Evolutionary conservation across 139 green algal genomes (phyloP).

Genomic region (Deuterostichococcus epilithicus): DNA sequence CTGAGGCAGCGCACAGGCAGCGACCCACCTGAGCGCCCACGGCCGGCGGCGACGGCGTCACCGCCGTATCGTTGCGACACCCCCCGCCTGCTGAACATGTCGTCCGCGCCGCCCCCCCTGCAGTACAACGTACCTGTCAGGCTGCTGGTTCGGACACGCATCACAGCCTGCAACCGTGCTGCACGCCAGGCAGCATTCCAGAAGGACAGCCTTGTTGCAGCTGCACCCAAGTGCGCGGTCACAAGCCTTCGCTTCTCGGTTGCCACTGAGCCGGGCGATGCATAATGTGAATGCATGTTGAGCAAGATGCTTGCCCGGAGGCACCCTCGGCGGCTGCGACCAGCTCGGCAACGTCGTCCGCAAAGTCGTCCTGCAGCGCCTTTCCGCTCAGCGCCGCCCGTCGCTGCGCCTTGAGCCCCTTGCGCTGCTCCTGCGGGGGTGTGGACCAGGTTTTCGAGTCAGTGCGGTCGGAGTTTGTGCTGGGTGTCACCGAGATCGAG

Average conservation of each 20-base stretch:
- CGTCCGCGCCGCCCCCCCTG: constrained; percentile 1
- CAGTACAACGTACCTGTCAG: too few relatives aligned
- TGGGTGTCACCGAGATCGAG: too few relatives aligned
- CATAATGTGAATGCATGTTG: background rate
- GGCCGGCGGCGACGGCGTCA: constrained; percentile 41
- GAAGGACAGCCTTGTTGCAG: too few relatives aligned
- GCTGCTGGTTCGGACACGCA: too few relatives aligned
- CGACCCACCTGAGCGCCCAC: constrained; percentile 1
- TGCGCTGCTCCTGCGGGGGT: constrained; percentile 60
- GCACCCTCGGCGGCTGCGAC: constrained; percentile 34
- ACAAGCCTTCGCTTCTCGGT: background rate
- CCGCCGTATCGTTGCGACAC: constrained; percentile 64
- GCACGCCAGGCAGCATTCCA: too few relatives aligned
- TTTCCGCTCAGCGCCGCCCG: constrained; percentile 41
- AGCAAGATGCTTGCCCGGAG: too few relatives aligned
- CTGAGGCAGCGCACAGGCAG: background rate
- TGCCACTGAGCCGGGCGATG: background rate
- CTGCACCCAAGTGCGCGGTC: too few relatives aligned
- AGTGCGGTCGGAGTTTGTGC: too few relatives aligned
- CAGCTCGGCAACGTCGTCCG: constrained; percentile 87
- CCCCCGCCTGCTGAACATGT: constrained; percentile 43
- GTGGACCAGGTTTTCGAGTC: too few relatives aligned
- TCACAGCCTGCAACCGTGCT: too few relatives aligned
- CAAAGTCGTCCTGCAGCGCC: constrained; percentile 85
- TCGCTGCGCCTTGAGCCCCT: constrained; percentile 58